Percentiles rank a stretch among this genome's conserved stretches.
phyloP scores from a whole-genome alignment of 2,329 filamentous ascomycete genomes.

The Eutypella sp. region DNA sequence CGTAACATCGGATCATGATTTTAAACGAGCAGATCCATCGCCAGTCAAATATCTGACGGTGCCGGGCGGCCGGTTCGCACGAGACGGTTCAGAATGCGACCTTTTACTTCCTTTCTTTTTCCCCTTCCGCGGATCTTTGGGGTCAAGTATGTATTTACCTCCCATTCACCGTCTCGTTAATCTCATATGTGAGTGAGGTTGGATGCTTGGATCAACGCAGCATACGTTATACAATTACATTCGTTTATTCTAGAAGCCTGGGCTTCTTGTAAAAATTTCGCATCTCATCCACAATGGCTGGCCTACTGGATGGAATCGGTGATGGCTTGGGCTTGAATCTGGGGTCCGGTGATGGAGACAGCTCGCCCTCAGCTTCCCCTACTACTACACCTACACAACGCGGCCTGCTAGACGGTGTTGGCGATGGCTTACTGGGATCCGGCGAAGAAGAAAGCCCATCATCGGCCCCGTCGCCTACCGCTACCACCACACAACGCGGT shows the following conservation, averaged over 20 bases:
- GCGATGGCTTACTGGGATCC: conserved; percentile 13
- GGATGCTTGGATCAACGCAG: too few species aligned
- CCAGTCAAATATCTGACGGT: too few species aligned
- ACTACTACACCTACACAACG: conserved; percentile 21
- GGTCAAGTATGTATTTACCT: too few species aligned
- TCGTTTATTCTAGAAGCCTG: background rate
- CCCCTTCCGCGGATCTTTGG: too few species aligned
- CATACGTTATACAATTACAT: background rate
- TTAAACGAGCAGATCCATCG: background rate
- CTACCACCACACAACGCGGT: too few species aligned
- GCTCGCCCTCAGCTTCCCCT: conserved; percentile 12
- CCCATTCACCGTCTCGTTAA: background rate
- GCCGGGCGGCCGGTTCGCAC: too few species aligned
- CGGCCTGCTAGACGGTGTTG: too few species aligned
- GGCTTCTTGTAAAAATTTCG: conserved; percentile 7
- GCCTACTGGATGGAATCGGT: conserved; percentile 20
- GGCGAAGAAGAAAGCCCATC: too few species aligned
- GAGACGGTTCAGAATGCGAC: too few species aligned
- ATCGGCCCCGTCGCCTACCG: too few species aligned
- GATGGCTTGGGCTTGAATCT: conserved; percentile 14
- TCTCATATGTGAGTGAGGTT: too few species aligned
- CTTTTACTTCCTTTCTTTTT: background rate
- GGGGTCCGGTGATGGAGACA: conserved; percentile 6
- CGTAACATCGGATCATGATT: background rate
- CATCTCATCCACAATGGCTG: conserved; percentile 21